Base-by-base conservation (phyloP, 176 grass and related monocot genomes). In the Eragrostis nindensis region DNA sequence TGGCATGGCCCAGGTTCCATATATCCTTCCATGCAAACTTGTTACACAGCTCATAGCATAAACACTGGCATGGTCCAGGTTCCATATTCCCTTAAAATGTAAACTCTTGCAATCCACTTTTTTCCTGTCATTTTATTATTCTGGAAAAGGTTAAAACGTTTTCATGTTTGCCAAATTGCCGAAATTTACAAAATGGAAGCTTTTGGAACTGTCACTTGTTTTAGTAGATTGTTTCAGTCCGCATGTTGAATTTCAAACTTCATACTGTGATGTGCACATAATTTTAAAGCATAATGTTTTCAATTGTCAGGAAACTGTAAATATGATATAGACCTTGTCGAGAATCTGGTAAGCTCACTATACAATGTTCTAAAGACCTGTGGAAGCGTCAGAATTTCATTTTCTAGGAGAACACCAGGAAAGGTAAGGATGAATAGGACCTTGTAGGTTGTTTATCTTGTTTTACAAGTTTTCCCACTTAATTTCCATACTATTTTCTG, bases 321-420 rank as follows among this genome's bases (percentile, higher is more conserved):
- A 71, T 98, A 98, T 84, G 90, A 85, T 89, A 27, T 87, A 52
- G 86, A 89, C 49, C 90, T 98, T 76, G 90, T 86, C 64, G 84
- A 76, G 59, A 84, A 98, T 74, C 75, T 98, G 59, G 66, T 98
- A 46, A 88, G 27, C 60, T 93, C 96, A 63, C 45, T 98, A 30
- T 67, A 88, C 16, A 93, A 93, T 71, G 88, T 86, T 69, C 36
- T 88, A 21, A 70, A 90, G 73, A 98, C 85, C 29, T 95, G 90
- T 93, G 96, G 92, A 80, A 93, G 88, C 68, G 90, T 91, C 29
- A 95, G 92, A 82, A 86, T 98, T 83, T 95, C 96, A 42, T 98
- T 98, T 81, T 98, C 96, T 42, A 93, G 96, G 78, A 95, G 96
- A 90, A 98, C 96, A 26, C 90, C 92, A 64, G 55, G 13, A 82